These are phyloP conservation scores for Cystodermella granulosa DNA, from an alignment of 1,284 basidiomycete species.

Conservation along the genomic window DNA sequence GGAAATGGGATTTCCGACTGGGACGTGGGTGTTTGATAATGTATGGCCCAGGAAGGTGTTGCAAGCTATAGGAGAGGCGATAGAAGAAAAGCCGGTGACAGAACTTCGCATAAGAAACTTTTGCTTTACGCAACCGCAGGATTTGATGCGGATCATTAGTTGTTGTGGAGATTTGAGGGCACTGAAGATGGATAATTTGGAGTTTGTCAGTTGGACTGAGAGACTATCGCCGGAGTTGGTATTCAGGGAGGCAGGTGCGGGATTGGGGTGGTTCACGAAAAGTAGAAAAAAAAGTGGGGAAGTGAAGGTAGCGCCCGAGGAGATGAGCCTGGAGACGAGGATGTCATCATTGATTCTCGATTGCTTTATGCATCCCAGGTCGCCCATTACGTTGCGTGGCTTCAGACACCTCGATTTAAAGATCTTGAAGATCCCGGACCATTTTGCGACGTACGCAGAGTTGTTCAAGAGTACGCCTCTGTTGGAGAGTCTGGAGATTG, in stretches of 20 bases:
- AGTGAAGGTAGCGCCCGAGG: conserved; percentile 10
- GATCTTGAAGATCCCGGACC: conserved; percentile 12
- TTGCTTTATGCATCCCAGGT: conserved; percentile 15
- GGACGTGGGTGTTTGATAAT: conserved; percentile 11
- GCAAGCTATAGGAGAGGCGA: conserved; percentile 17
- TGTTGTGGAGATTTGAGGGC: conserved; percentile 14
- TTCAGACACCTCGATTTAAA: conserved; percentile 15
- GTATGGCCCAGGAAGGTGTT: conserved; percentile 17
- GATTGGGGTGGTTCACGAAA: too few relatives aligned
- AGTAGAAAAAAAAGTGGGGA: too few relatives aligned
- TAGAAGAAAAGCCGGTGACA: conserved; percentile 10
- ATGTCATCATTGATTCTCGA: conserved; percentile 13
- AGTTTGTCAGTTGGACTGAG: conserved; percentile 13
- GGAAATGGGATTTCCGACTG: conserved; percentile 17
- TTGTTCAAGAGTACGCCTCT: conserved; percentile 13
- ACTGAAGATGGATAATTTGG: conserved; percentile 17
- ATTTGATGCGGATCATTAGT: conserved; percentile 18
- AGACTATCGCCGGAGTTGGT: conserved; percentile 12
- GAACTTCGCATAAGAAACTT: conserved; percentile 18
- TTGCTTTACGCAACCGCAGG: conserved; percentile 14
- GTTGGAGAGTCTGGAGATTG: conserved; percentile 19
- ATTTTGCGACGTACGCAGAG: conserved; percentile 14
- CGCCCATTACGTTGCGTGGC: conserved; percentile 16
- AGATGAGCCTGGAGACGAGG: conserved; percentile 13
- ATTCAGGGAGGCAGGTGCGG: conserved; percentile 5